Evolutionary conservation across 306 rosid genomes (phyloP), one percentile per base, ranked within the genome.

Genomic region (Ormosia semicastrata): DNA sequence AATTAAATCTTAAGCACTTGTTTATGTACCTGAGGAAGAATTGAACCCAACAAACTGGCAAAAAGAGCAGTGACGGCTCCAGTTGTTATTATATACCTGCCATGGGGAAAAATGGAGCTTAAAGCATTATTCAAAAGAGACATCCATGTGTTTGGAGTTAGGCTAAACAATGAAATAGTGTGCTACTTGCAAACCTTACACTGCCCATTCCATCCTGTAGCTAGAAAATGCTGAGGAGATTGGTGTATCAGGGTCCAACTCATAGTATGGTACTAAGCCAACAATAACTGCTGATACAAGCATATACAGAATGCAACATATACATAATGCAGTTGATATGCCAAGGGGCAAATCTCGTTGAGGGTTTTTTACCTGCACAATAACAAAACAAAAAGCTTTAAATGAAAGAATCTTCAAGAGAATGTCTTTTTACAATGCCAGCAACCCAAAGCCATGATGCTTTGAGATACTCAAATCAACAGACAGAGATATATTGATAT

Each of bases 41-140:
- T 68, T 13, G 96, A 91, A 72, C 96, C 98, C 80, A 93, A 84
- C 90, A 93, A 85, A 86, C 96, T 93, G 39, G 94, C 72, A 86
- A 71, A 90, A 60, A 93, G 93, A 68, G 98, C 98, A 82, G 98
- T 91, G 60, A 93, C 89, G 5, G 98, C 92, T 79, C 96, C 98
- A 24, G 75, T 82, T 60, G 96, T 88, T 81, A 93, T 91, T 66
- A 93, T 67, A 72, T 90, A 93, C 87, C 98, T 93, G 88, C 68
- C 82, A 66, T 14, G 4, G 2, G 40, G 75, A n/a, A 83, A 78
- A 70, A 53, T 8, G 4, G 34, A 80, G 60, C 37, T 72, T 84
- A 52, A 60, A 73, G 68, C 10, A 50, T 49, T 18, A 32, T 76
- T 60, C 43, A 66, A 14, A 50, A 50, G 7, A 17, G 29, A 62